Evolutionary conservation across 1,139 yeast genomes (phyloP).

Genomic region (Yamadazyma songkhlaensis): DNA sequence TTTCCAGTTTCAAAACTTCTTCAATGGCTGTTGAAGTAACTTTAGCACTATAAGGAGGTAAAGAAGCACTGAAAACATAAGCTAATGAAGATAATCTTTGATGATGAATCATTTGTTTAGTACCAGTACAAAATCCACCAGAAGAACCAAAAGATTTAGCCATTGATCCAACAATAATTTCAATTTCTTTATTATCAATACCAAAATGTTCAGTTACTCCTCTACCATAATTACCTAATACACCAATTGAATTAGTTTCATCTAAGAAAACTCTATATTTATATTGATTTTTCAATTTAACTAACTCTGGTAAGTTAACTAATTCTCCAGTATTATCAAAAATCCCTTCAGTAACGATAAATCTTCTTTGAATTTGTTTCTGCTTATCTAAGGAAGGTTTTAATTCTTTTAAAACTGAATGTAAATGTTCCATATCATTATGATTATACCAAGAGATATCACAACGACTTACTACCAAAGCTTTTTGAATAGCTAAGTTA

Average conservation of each 20-base stretch:
- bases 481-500: constrained; percentile 80
- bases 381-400: constrained; percentile 62
- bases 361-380: constrained; percentile 78
- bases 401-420: constrained; percentile 60
- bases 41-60: constrained; percentile 88
- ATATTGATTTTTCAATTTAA: constrained; percentile 73
- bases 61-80: constrained; percentile 89
- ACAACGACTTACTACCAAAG: constrained; percentile 82
- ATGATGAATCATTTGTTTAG: constrained; percentile 78
- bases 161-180: constrained; percentile 84
- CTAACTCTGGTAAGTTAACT: constrained; percentile 66
- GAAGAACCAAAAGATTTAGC: constrained; percentile 83
- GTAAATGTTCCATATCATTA: constrained; percentile 82
- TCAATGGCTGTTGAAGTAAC: constrained; percentile 63
- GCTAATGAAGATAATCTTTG: constrained; percentile 90
- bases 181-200: constrained; percentile 65
- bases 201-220: constrained; percentile 76
- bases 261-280: constrained; percentile 86
- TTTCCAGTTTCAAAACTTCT: constrained; percentile 26
- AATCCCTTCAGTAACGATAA: constrained; percentile 86
- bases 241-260: constrained; percentile 84
- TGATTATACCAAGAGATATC: constrained; percentile 83
- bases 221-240: constrained; percentile 79
- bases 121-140: constrained; percentile 95
- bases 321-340: constrained; percentile 82